Evolutionary conservation across 2,329 filamentous ascomycete species (phyloP).

Genomic region (Calonectria henricotiae): DNA sequence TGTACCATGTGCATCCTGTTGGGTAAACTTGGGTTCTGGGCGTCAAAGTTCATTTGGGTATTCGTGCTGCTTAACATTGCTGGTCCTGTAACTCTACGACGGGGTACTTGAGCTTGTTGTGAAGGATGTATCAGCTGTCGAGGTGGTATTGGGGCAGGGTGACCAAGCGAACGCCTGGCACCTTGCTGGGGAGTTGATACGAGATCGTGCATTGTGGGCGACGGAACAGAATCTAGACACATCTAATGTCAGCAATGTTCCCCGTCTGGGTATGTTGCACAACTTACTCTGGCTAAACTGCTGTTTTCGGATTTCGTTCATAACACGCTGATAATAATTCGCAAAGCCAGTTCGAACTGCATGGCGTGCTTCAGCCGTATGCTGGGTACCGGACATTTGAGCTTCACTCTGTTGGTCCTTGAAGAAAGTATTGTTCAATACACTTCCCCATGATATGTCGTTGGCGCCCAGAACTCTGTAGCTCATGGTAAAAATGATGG

Average conservation of each 20-base stretch:
- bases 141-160: constrained; percentile 30
- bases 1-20: background rate
- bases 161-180: constrained; percentile 30
- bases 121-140: constrained; percentile 35
- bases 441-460: constrained; percentile 40
- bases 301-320: constrained; percentile 28
- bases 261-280: background rate
- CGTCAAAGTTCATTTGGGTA: background rate
- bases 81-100: constrained; percentile 22
- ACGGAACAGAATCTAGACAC: constrained; percentile 36
- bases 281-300: constrained; percentile 40
- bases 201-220: constrained; percentile 36
- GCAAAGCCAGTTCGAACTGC: constrained; percentile 34
- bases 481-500: constrained; percentile 54
- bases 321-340: constrained; percentile 34
- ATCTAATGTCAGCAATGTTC: constrained; percentile 33
- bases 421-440: constrained; percentile 49
- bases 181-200: constrained; percentile 30
- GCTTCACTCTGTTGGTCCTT: constrained; percentile 51
- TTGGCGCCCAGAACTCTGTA: constrained; percentile 50
- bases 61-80: background rate
- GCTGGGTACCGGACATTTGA: constrained; percentile 27
- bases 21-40: background rate
- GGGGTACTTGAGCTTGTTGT: constrained; percentile 31
- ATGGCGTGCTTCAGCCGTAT: constrained; percentile 32